Percentiles rank a stretch among this genome's conserved stretches.
Conservation (phyloP, 139 green algal genomes). For the Nannochloris sp. region DNA sequence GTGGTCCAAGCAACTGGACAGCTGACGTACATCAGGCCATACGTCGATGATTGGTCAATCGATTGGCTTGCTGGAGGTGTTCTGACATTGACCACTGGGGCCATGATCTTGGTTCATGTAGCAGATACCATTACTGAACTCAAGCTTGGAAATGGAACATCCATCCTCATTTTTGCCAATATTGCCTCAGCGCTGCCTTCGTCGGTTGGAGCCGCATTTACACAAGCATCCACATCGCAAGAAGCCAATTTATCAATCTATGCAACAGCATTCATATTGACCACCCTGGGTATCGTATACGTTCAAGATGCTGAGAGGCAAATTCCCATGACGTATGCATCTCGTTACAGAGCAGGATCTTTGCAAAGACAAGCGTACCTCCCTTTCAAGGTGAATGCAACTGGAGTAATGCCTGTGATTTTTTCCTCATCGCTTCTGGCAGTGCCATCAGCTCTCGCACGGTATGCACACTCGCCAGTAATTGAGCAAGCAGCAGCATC, state of each 20-base stretch:
- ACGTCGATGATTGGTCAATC: constrained; percentile 74
- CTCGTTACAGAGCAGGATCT: constrained; percentile 52
- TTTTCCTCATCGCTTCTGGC: constrained; percentile 91
- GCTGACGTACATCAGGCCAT: constrained; percentile 80
- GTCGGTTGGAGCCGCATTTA: constrained; percentile 56
- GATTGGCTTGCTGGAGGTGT: constrained; percentile 63
- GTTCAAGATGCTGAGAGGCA: constrained; percentile 93
- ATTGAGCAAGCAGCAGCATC: constrained; percentile 49
- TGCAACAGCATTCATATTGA: constrained; percentile 73
- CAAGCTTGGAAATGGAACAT: constrained; percentile 97
- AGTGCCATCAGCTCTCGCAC: constrained; percentile 67
- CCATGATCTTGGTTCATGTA: constrained; percentile 73
- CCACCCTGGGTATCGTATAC: constrained; percentile 95
- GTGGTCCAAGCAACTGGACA: constrained; percentile 83
- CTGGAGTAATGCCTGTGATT: constrained; percentile 98
- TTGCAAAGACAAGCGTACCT: constrained; percentile 81
- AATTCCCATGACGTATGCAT: constrained; percentile 97
- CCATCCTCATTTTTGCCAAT: constrained; percentile 96
- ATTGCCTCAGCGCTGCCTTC: constrained; percentile 86
- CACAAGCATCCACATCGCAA: constrained; percentile 19
- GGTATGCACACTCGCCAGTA: constrained; percentile 56
- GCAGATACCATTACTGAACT: constrained; percentile 86
- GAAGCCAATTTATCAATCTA: constrained; percentile 61
- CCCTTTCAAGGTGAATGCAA: constrained; percentile 95
- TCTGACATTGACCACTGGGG: constrained; percentile 69